Conservation (phyloP, 331 rosid genomes). For the Malus hybrid region DNA sequence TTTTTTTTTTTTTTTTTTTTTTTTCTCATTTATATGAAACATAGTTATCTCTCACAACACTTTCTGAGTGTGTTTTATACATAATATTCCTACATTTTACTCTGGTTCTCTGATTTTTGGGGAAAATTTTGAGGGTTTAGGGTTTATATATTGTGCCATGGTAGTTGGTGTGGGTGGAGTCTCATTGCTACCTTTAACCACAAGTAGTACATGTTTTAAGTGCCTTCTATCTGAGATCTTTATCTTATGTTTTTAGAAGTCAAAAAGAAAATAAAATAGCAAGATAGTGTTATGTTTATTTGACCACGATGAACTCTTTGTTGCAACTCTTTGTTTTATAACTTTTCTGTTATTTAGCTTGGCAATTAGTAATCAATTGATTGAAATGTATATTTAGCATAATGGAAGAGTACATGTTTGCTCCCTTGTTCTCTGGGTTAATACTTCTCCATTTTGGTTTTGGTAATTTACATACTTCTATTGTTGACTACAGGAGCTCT, state of each 20-base stretch:
- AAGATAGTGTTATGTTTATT: neutral
- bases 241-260: neutral
- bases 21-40: too few species aligned
- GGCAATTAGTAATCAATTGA: neutral
- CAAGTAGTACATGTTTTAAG: neutral
- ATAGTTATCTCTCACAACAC: neutral
- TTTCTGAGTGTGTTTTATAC: neutral
- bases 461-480: neutral
- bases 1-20: too few species aligned
- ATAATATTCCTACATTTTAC: neutral
- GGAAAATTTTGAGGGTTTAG: neutral
- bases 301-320: neutral
- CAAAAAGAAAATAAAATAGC: neutral
- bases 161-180: neutral
- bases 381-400: neutral
- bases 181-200: neutral
- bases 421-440: neutral
- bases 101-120: neutral
- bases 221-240: neutral
- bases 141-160: neutral
- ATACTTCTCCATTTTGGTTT: neutral
- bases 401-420: neutral
- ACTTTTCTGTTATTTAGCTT: neutral
- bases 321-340: neutral
- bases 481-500: slow-evolving; percentile 72